Conservation (phyloP, 2,329 filamentous ascomycete genomes). For the Sordariomycetes sp. region DNA sequence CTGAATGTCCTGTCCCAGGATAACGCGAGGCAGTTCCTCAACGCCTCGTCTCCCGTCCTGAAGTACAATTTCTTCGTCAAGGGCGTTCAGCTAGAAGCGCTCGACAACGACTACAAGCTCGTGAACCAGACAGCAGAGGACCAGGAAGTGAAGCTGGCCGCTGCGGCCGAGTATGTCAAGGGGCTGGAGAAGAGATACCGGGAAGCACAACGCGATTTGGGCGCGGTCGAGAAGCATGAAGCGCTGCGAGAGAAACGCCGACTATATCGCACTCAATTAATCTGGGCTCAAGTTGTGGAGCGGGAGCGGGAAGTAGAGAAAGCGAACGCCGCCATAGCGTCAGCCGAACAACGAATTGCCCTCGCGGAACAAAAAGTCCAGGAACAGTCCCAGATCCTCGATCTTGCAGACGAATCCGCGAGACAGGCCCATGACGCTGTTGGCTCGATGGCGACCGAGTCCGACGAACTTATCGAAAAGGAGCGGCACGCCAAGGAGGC, state of each 20-base stretch:
- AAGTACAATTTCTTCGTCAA: slow-evolving; percentile 98
- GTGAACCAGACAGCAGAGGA: slow-evolving; percentile 70
- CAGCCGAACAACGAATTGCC: slow-evolving; percentile 14
- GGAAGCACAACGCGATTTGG: slow-evolving; percentile 53
- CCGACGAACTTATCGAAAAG: slow-evolving; percentile 31
- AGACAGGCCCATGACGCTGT: slow-evolving; percentile 24
- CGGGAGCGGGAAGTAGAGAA: slow-evolving; percentile 48
- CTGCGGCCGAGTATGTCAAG: slow-evolving; percentile 52
- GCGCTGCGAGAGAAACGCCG: slow-evolving; percentile 51
- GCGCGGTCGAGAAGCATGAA: slow-evolving; percentile 55
- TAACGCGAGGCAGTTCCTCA: slow-evolving; percentile 86
- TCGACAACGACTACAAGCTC: slow-evolving; percentile 83
- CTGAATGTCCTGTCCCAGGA: slow-evolving; percentile 95
- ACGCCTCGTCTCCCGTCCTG: slow-evolving; percentile 65
- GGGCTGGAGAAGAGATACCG: slow-evolving; percentile 46
- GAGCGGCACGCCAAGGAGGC: slow-evolving; percentile 25
- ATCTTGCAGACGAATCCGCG: slow-evolving; percentile 33
- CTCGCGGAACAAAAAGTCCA: slow-evolving; percentile 17
- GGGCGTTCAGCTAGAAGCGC: slow-evolving; percentile 83
- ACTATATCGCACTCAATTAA: slow-evolving; percentile 54
- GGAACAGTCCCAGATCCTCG: slow-evolving; percentile 37
- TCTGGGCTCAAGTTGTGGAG: slow-evolving; percentile 81
- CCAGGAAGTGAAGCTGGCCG: slow-evolving; percentile 52
- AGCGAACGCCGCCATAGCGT: slow-evolving; percentile 16
- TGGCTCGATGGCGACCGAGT: slow-evolving; percentile 32